Percentiles rank a stretch among this genome's conserved stretches.
These are phyloP conservation scores for Acer negundo DNA, from an alignment of 345 rosid species.

Conservation along the genomic window DNA sequence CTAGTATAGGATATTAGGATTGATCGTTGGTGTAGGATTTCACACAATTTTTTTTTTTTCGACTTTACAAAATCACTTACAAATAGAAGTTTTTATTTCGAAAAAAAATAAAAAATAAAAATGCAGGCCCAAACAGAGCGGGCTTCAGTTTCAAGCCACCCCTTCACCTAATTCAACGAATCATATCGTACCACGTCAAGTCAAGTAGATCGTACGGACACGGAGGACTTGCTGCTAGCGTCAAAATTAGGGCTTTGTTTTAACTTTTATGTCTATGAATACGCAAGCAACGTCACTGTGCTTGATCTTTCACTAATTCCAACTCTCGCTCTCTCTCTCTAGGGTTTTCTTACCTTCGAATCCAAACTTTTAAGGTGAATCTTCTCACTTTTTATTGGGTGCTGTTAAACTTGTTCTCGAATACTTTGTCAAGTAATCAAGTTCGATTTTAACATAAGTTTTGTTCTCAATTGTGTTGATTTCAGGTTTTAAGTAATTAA, in stretches of 20 bases:
- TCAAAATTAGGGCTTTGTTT: not conserved
- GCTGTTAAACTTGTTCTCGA: not conserved
- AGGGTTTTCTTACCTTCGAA: conserved; percentile 11
- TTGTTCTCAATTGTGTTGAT: not conserved
- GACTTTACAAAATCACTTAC: too few species aligned
- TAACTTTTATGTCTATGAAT: not conserved
- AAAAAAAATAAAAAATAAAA: not conserved
- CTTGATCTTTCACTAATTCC: too few species aligned
- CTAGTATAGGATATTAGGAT: too few species aligned
- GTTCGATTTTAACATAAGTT: not conserved
- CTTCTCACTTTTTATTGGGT: not conserved
- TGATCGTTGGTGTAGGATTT: too few species aligned
- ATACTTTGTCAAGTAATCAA: not conserved
- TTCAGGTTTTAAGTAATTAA: conserved; percentile 10
- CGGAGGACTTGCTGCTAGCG: not conserved
- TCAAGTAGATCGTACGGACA: conserved; percentile 12
- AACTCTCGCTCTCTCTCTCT: not conserved
- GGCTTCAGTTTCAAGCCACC: not conserved
- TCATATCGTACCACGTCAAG: not conserved
- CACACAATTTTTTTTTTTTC: too few species aligned
- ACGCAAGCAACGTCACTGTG: too few species aligned
- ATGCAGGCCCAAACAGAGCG: not conserved
- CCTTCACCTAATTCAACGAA: conserved; percentile 10
- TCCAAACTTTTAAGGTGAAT: conserved; percentile 8
- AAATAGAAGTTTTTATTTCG: not conserved